Evolutionary conservation across 257 asterid genomes (phyloP).

Genomic region (Solanum corneliomulleri): DNA sequence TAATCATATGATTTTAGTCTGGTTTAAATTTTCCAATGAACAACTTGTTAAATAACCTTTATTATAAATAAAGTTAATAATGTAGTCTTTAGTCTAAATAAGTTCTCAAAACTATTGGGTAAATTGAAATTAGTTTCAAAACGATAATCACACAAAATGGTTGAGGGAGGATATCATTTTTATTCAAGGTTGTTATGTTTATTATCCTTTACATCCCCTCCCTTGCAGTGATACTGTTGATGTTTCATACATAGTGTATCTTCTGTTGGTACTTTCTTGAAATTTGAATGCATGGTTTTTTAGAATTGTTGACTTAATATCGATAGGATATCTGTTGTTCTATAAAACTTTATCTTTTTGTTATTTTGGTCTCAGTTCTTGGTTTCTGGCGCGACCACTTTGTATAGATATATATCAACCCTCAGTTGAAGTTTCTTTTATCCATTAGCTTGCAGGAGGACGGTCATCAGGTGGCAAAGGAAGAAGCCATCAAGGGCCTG

Average conservation of each 20-base stretch:
- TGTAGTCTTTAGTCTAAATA: neutral
- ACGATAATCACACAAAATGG: neutral
- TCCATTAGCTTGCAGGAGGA: slow-evolving; percentile 42
- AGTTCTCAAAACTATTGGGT: neutral
- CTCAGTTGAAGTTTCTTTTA: slow-evolving; percentile 8
- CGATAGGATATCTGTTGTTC: neutral
- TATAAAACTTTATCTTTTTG: neutral
- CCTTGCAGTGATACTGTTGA: neutral
- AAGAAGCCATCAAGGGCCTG: slow-evolving; percentile 48
- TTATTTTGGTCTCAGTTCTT: neutral
- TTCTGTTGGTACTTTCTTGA: neutral
- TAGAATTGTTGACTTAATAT: neutral
- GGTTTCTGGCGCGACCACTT: neutral
- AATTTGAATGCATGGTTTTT: neutral
- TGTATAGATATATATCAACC: neutral
- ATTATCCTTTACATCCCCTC: neutral
- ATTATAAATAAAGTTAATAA: neutral
- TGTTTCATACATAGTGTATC: neutral
- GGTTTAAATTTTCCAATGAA: neutral
- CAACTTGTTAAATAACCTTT: neutral
- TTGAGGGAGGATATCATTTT: neutral
- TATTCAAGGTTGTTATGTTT: neutral
- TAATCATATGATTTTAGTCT: neutral
- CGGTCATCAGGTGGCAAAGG: slow-evolving; percentile 70
- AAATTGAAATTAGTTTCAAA: neutral